Evolutionary conservation across 257 asterid species (phyloP), one percentile per base, ranked within the genome.

Genomic region (Phtheirospermum japonicum): DNA sequence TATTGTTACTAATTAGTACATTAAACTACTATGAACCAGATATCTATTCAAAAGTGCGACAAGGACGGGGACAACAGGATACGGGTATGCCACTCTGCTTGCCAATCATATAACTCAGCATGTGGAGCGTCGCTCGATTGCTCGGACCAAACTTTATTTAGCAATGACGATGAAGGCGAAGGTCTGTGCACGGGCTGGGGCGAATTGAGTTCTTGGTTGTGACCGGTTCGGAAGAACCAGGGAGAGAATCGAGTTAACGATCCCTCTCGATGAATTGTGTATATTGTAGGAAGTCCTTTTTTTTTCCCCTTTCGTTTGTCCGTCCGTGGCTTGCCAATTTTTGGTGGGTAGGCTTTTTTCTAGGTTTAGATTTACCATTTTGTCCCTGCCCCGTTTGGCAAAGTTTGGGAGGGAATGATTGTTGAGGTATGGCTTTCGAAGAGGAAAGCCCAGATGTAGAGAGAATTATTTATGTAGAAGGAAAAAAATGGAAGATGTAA

Each of bases 171-270:
- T 28, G 95, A 94, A 72, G 94, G 94, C 2, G 91, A 82, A 74
- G 97, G 94, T 67, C 75, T 89, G 33, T 94, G 99, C 94, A 94
- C 99, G 0, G 99, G 99, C 4, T 90, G 96, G 96, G 99, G 90
- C 5, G 96, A 93, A 62, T 66, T 93, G 33, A 86, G 66, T 60
- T 79, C 96, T 0, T 91, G 97, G 97, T 75, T 85, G 71, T 87
- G 68, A 76, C 65, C 19, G 2, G 11, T 1, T 46, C 8, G 1
- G 30, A 17, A 49, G 5, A 12, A 9, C 16, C 9, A 33, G 9
- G 3, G 28, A 23, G 28, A 23, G 1, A 23, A 23, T 23, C 28
- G 28, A 23, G 9, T 33, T 33, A 23, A 23, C 39, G 13, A 39
- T 39, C 45, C 45, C 20, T n/a, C 16, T 16, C 1, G 36, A 59